Conservation (phyloP, 352 stramenopile genomes). For the Albugo laibachii region DNA sequence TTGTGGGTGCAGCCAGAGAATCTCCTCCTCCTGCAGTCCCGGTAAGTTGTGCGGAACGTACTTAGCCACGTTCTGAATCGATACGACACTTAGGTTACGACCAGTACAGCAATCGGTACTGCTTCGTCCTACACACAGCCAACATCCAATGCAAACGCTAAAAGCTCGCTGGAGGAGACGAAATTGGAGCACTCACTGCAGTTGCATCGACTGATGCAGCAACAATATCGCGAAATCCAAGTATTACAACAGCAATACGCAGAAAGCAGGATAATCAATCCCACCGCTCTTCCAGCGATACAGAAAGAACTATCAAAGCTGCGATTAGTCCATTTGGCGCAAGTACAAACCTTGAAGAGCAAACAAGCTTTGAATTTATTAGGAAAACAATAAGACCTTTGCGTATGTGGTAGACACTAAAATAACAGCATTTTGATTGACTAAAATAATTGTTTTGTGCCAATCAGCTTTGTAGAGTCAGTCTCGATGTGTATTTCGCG, state of each 20-base stretch:
- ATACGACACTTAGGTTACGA: too few relatives aligned
- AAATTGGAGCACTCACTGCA: slow-evolving; percentile 79
- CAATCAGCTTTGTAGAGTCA: too few relatives aligned
- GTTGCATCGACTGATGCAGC: slow-evolving; percentile 70
- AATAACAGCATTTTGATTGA: too few relatives aligned
- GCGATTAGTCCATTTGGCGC: slow-evolving; percentile 60
- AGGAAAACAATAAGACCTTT: slow-evolving; percentile 21
- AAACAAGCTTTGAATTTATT: slow-evolving; percentile 63
- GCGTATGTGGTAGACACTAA: background rate
- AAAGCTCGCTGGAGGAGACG: slow-evolving; percentile 24
- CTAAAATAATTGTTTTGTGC: too few relatives aligned
- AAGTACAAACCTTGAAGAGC: slow-evolving; percentile 72
- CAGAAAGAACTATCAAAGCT: slow-evolving; percentile 72
- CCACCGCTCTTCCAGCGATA: slow-evolving; percentile 47
- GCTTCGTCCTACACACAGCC: background rate
- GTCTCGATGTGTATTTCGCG: too few relatives aligned
- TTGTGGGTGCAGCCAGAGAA: slow-evolving; percentile 17
- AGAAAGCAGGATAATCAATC: slow-evolving; percentile 49
- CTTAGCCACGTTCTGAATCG: background rate
- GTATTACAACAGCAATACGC: slow-evolving; percentile 70
- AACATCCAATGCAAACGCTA: slow-evolving; percentile 1
- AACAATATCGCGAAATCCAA: slow-evolving; percentile 76
- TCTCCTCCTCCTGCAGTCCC: slow-evolving; percentile 1
- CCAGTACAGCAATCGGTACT: too few relatives aligned
- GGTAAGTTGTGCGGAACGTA: background rate